Percentiles rank a stretch among this genome's conserved stretches.
phyloP scores from a whole-genome alignment of 2,329 filamentous ascomycete genomes.

The Aurifilum marmelostoma region DNA sequence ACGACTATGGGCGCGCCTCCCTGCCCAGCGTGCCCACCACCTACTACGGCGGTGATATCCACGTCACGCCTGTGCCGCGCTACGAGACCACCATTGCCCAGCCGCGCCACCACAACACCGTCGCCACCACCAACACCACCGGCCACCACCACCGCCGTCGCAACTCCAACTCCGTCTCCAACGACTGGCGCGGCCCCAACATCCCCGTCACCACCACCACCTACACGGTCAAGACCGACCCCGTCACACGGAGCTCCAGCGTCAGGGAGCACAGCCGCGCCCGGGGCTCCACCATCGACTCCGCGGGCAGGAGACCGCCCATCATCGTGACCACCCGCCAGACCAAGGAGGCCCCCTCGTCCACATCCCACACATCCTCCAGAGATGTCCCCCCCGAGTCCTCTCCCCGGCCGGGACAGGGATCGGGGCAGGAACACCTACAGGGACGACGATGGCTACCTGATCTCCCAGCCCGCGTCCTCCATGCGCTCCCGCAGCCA shows the following conservation, averaged over 20 bases:
- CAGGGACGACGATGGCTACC: slow-evolving; percentile 52
- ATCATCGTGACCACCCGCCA: slow-evolving; percentile 62
- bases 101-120: slow-evolving; percentile 35
- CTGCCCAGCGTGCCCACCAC: slow-evolving; percentile 46
- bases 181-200: slow-evolving; percentile 37
- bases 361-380: slow-evolving; percentile 8
- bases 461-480: slow-evolving; percentile 58
- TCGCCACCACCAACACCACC: slow-evolving; percentile 33
- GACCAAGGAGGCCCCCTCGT: slow-evolving; percentile 44
- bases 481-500: slow-evolving; percentile 57
- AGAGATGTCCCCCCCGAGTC: slow-evolving; percentile 46
- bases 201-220: slow-evolving; percentile 54
- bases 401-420: slow-evolving; percentile 52
- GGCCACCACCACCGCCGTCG: slow-evolving; percentile 32
- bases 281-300: slow-evolving; percentile 56
- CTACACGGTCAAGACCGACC: slow-evolving; percentile 60
- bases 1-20: slow-evolving; percentile 57
- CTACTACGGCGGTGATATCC: slow-evolving; percentile 57
- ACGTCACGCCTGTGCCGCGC: slow-evolving; percentile 52
- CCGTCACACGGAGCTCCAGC: slow-evolving; percentile 50
- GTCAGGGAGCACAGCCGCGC: slow-evolving; percentile 52
- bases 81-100: slow-evolving; percentile 32
- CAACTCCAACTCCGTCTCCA: slow-evolving; percentile 36
- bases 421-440: slow-evolving; percentile 55
- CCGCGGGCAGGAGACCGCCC: slow-evolving; percentile 47